Base-by-base conservation (phyloP, 2,329 filamentous ascomycete species). In the Aspergillus sp. region DNA sequence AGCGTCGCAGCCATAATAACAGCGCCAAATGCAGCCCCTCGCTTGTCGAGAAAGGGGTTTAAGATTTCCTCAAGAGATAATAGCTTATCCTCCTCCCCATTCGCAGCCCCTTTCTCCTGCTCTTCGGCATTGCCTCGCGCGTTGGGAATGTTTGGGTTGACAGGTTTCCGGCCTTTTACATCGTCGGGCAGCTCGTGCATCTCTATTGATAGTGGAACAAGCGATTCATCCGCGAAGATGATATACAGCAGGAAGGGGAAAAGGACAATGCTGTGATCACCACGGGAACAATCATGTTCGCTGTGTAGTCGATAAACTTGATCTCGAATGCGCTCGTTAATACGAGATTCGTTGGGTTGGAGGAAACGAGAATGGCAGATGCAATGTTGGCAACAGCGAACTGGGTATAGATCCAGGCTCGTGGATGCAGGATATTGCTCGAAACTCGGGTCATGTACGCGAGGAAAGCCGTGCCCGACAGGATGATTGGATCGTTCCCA, bases 401-500 rank as follows among this genome's bases (percentile, higher is more conserved):
- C 61, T 92, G 90, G 2, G 85, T 85, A 67, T 87, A 84, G 23
- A 92, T 91, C 89, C 90, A 92, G 0, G 90, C 90, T 68, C 87
- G 80, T 0, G 90, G 89, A 60, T 90, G 85, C 11, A 83, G 77
- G 61, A 92, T 92, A 66, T 92, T 92, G 74, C 84, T 87, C 0
- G 89, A 91, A 0, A 91, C 89, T 7, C 89, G 82, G 0, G 89
- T 92, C 88, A 92, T 91, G 74, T 92, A 92, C 3, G 89, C 87
- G 13, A 92, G 82, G 59, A 92, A 92, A 0, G 90, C 85, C 0
- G 89, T 92, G 1, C 90, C 90, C 0, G 89, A 91, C 0, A 92
- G 77, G 57, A 92, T 91, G 64, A 92, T 88, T 0, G 90, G 89
- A 66, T 92, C 90, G 61, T 92, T 92, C 7, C 90, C 90, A 54